A percentile compares a stretch with the other conserved stretches of the same genome.
These are phyloP conservation scores for Acanthamoeba divionensis DNA, from an alignment of 208 protist species.

Conservation along the genomic window DNA sequence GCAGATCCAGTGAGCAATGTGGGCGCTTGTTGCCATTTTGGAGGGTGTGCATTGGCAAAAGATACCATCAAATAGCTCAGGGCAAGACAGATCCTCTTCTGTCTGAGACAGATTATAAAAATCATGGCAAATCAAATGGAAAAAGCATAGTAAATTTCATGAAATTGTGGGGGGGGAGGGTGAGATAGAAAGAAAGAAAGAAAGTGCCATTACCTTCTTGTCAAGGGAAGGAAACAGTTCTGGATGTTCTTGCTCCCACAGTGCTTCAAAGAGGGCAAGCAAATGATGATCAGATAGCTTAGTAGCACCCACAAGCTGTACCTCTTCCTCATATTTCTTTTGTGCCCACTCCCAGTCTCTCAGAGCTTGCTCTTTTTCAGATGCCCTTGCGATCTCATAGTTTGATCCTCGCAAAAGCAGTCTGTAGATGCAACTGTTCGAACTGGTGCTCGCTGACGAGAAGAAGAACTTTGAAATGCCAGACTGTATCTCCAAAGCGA, in stretches of 20 bases:
- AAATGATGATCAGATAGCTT: constrained; percentile 51
- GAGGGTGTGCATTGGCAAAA: no score
- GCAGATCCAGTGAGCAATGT: not conserved
- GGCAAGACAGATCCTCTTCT: not conserved
- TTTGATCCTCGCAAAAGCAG: constrained; percentile 4
- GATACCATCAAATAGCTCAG: constrained; percentile 48
- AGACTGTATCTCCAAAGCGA: not conserved
- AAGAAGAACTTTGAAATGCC: not conserved
- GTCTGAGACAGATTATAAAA: not conserved
- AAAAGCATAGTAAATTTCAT: no score
- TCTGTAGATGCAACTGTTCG: not conserved
- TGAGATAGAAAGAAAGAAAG: no score
- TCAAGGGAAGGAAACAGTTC: no score
- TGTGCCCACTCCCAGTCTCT: constrained; percentile 19
- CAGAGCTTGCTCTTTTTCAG: constrained; percentile 10
- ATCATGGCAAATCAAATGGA: not conserved
- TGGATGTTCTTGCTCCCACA: constrained; percentile 46
- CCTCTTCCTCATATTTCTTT: constrained; percentile 7
- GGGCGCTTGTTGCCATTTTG: not conserved
- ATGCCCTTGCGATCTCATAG: constrained; percentile 1
- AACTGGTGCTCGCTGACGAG: not conserved
- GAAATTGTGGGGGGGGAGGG: no score
- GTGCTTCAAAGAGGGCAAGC: constrained; percentile 41
- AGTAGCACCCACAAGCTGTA: constrained; percentile 35
- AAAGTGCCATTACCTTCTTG: no score